Evolutionary conservation across 2,329 filamentous ascomycete genomes (phyloP), one percentile per base, ranked within the genome.

Genomic region (Aspergillus neotritici): DNA sequence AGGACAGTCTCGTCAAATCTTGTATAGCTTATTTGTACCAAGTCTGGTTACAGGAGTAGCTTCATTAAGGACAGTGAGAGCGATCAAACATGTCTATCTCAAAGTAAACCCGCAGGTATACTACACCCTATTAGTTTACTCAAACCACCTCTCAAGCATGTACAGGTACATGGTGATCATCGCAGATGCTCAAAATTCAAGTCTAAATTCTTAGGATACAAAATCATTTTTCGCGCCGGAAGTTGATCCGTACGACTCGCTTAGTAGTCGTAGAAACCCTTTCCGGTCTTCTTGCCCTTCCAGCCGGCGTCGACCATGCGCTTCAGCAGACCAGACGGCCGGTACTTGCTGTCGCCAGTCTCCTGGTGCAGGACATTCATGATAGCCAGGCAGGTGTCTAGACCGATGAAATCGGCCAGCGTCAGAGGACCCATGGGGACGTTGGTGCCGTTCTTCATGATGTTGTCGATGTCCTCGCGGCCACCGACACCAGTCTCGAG

Each of bases 381-480:
- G 60, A 98, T 98, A 15, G 91, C 83, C 49, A 97, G 72, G 62
- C 93, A 98, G 0, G 93, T 98, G 65, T 98, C 93, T 34, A 98
- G 76, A 6, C 93, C 93, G 59, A 98, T 97, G 61, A 98, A 98
- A 67, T 98, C 93, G 2, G 93, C 93, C 57, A 98, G 71, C 59
- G 89, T 84, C 53, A 98, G 74, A 8, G 93, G 93, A 0, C 93
- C 93, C 93, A 98, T 98, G 16, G 93, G 93, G 32, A 98, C 93
- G 62, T 95, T 95, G 15, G 93, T 98, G 36, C 93, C 93, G 57
- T 96, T 96, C 79, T 95, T 97, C 93, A 98, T 98, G 58, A 98
- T 98, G 52, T 79, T 83, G 63, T 98, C 93, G 53, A 98, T 98
- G 51, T 91, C 86, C 61, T 97, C 90, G 55, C 86, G 84, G 51